Percentiles rank a stretch among this genome's conserved stretches.
Conservation (phyloP, 2,329 filamentous ascomycete genomes). For the Chalara sp. region DNA sequence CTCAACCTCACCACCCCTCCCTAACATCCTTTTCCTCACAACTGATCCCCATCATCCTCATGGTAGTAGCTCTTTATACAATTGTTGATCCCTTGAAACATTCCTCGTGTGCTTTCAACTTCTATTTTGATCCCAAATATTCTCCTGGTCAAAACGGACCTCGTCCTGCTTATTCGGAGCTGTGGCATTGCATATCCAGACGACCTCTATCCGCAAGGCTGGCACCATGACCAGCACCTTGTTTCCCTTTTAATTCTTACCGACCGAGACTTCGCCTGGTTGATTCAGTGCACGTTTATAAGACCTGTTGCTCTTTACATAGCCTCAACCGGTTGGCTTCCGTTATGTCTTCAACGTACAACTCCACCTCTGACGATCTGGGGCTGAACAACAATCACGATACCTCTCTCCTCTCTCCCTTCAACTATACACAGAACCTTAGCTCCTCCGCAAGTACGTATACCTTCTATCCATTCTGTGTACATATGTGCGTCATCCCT, state of each 20-base stretch:
- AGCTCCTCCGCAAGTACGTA: conserved; percentile 21
- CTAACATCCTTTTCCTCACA: no score
- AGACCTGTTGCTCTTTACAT: conserved; percentile 16
- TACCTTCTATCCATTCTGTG: not conserved
- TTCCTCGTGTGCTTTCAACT: no score
- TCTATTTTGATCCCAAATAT: not conserved
- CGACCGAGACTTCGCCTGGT: conserved; percentile 1
- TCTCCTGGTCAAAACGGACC: not conserved
- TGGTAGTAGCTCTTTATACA: no score
- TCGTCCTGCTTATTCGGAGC: not conserved
- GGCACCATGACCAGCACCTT: conserved; percentile 21
- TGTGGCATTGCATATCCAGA: conserved; percentile 7
- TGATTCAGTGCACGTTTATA: conserved; percentile 13
- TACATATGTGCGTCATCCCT: no score
- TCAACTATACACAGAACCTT: conserved; percentile 18
- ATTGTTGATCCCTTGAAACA: no score
- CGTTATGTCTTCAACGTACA: conserved; percentile 26
- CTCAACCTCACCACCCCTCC: no score
- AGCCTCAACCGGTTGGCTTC: conserved; percentile 21
- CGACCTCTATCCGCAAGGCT: conserved; percentile 13
- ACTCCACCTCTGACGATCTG: conserved; percentile 14
- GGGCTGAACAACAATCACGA: conserved; percentile 17
- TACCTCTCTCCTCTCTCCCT: conserved; percentile 20
- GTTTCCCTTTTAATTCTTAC: conserved; percentile 17
- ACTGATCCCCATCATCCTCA: no score